These are phyloP conservation scores for Trypethelium eluteriae DNA, from an alignment of 495 filamentous ascomycete species.

Conservation along the genomic window DNA sequence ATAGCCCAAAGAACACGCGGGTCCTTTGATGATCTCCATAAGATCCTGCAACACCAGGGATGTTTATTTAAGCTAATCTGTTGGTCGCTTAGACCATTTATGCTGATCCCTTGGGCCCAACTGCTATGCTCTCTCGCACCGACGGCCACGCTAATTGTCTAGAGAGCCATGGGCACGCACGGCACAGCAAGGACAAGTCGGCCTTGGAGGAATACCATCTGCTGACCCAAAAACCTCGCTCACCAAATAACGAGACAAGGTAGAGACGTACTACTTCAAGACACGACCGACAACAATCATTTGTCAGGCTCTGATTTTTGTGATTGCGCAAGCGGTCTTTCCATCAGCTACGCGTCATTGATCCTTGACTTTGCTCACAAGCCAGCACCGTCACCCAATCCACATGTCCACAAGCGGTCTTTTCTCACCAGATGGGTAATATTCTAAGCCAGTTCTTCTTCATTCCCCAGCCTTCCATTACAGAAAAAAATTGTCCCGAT, in stretches of 20 bases:
- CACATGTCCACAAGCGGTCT: no score
- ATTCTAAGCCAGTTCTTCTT: conserved; percentile 16
- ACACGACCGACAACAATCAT: not conserved
- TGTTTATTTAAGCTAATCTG: not conserved
- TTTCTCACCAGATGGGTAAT: not conserved
- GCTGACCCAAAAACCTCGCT: not conserved
- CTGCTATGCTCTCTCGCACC: not conserved
- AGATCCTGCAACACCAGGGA: not conserved
- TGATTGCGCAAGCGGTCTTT: not conserved
- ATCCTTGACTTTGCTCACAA: not conserved
- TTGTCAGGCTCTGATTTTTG: not conserved
- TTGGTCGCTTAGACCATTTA: not conserved
- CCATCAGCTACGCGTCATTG: not conserved
- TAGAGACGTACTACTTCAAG: not conserved
- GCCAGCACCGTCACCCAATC: no score
- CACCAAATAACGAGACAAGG: not conserved
- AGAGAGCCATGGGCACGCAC: not conserved
- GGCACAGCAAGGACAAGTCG: not conserved
- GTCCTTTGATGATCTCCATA: not conserved
- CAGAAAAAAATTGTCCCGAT: conserved; percentile 20
- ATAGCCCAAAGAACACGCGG: not conserved
- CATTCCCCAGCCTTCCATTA: conserved; percentile 19
- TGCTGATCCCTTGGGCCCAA: not conserved
- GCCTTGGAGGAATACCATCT: not conserved
- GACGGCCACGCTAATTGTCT: not conserved